phyloP scores from a whole-genome alignment of 2,329 filamentous ascomycete genomes.

The Alternaria infectoria region DNA sequence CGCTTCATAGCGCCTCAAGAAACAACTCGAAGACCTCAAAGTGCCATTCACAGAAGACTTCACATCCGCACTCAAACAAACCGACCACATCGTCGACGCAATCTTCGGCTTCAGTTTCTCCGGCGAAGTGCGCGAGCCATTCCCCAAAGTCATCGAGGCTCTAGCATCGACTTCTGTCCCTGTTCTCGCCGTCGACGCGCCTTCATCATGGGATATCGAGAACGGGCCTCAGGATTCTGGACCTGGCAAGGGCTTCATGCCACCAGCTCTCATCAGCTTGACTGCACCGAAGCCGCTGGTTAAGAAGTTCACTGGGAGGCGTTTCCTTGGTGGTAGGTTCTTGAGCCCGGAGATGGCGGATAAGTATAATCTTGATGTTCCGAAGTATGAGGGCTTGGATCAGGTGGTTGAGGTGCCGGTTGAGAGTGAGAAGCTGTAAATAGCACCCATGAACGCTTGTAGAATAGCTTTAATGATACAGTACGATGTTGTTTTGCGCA shows the following conservation, averaged over 20 bases:
- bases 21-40: conserved; percentile 81
- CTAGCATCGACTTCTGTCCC: conserved; percentile 76
- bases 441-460: accelerated
- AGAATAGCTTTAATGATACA: neutral
- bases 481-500: neutral
- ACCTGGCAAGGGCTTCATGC: conserved; percentile 80
- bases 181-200: conserved; percentile 88
- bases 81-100: conserved; percentile 87
- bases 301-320: conserved; percentile 80
- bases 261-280: conserved; percentile 80
- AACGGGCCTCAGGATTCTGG: conserved; percentile 78
- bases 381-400: conserved; percentile 82
- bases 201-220: conserved; percentile 94
- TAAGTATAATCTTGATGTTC: conserved; percentile 86
- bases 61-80: conserved; percentile 64
- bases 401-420: conserved; percentile 79
- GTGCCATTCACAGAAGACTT: conserved; percentile 89
- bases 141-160: conserved; percentile 78
- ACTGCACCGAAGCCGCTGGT: conserved; percentile 93
- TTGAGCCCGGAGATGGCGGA: conserved; percentile 76
- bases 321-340: conserved; percentile 94
- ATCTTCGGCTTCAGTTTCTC: conserved; percentile 97
- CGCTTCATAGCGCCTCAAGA: conserved; percentile 71
- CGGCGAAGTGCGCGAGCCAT: conserved; percentile 91
- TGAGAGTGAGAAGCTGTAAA: conserved; percentile 31